Base-by-base conservation (phyloP, 345 rosid genomes). In the Excoecaria agallocha region DNA sequence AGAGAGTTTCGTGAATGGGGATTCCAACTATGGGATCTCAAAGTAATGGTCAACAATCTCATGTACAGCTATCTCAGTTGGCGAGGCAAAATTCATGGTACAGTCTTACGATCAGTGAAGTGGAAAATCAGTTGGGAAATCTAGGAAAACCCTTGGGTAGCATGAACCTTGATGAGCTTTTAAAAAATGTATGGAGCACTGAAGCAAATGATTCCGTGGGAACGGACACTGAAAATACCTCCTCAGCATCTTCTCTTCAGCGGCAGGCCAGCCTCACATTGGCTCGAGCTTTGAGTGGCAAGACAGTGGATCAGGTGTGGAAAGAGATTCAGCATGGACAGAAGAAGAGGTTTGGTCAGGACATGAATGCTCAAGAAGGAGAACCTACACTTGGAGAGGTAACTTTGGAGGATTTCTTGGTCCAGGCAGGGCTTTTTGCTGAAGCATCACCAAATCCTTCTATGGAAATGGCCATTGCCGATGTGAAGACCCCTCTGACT, bases 361-460 rank as follows among this genome's bases (percentile, higher is more conserved):
- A 78, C 69, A 68, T 79, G 82, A 68, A 73, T 50, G 68, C 35
- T 30, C 66, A 75, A 17, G 64, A 79, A 58, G 76, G 83, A 46
- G 87, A 84, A 41, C 77, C 76, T 58, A 60, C 39, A 0, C 80
- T 88, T 0, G 85, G 84, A 8, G 94, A 88, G 74, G 48, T 81
- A 20, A 88, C 91, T 25, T 77, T 85, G 78, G 94, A 89, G 87
- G 91, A 88, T 48, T 89, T 89, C 85, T 80, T 88, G 84, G 86
- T 85, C 25, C 85, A 84, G 74, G 91, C 91, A 4, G 90, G 91
- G 38, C 87, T 87, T 48, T 85, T 83, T 74, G 83, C 82, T 2
- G 85, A 87, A 38, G 49, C 86, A 38, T 77, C 85, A 17, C 24
- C 81, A 66, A 70, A 72, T 71, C 83, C 88, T 65, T 76, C 84